Conservation (phyloP, 257 asterid genomes). For the Solanum neorickii region DNA sequence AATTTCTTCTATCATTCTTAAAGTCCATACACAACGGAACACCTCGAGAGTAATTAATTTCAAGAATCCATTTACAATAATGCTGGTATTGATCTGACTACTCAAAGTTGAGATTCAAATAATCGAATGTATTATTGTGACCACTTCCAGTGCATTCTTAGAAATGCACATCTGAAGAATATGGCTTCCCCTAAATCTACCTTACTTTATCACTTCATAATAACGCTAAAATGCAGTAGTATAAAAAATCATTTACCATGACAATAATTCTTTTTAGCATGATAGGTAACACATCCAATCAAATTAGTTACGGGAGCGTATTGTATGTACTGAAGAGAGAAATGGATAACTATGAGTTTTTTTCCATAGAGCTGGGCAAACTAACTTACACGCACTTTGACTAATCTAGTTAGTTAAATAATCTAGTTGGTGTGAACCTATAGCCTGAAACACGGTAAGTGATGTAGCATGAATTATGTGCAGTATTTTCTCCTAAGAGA, state of each 20-base stretch:
- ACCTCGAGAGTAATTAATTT: background rate
- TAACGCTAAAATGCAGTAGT: background rate
- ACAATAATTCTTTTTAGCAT: background rate
- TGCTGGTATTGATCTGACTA: background rate
- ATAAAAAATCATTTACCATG: background rate
- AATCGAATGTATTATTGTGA: background rate
- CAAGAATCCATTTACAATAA: background rate
- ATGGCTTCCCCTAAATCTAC: background rate
- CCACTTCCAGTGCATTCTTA: background rate
- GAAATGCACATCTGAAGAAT: background rate
- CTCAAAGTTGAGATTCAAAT: background rate
- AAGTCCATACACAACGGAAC: background rate
- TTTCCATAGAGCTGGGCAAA: background rate
- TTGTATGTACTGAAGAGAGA: background rate
- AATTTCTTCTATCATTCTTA: background rate
- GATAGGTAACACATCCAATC: background rate
- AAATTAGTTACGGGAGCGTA: background rate
- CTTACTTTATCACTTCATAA: background rate
- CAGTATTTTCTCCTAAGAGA: background rate
- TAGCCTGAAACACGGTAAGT: background rate
- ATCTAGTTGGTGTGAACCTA: background rate
- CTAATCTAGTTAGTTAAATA: background rate
- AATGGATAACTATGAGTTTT: background rate
- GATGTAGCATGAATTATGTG: background rate
- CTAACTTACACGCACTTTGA: background rate